Conservation (phyloP, 441 rosid species). For the Gossypium davidsonii region DNA sequence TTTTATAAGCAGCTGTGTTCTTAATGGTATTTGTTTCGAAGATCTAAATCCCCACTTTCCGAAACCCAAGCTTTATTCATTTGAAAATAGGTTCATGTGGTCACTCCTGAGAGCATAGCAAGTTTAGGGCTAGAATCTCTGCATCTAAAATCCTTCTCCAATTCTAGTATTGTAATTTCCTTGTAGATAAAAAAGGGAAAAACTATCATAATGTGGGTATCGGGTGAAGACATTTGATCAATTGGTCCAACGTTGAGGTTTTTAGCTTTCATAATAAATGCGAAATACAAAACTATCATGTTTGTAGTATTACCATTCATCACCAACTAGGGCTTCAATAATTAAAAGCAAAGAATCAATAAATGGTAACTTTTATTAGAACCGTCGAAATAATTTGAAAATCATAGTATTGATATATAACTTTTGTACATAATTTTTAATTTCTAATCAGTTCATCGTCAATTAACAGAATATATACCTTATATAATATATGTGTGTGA, state of each 20-base stretch:
- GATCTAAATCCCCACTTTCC: background rate
- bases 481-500: too few relatives aligned
- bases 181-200: too few relatives aligned
- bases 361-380: background rate
- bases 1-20: background rate
- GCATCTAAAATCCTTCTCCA: too few relatives aligned
- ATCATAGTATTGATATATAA: too few relatives aligned
- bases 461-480: too few relatives aligned
- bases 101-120: background rate
- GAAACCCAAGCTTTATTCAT: background rate
- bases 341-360: background rate
- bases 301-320: background rate
- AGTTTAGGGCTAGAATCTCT: background rate
- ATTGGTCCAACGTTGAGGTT: too few relatives aligned
- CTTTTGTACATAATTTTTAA: too few relatives aligned
- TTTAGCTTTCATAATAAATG: background rate
- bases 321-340: conserved; percentile 4
- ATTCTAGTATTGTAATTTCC: too few relatives aligned
- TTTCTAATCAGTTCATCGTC: too few relatives aligned
- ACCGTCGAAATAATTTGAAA: too few relatives aligned
- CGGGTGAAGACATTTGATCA: too few relatives aligned
- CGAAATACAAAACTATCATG: background rate
- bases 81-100: background rate
- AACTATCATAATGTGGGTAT: too few relatives aligned
- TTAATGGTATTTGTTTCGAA: background rate